A percentile compares a stretch with the other conserved stretches of the same genome.
Evolutionary conservation across 148 eudicot species (phyloP).

Genomic region (Spergularia bocconei): DNA sequence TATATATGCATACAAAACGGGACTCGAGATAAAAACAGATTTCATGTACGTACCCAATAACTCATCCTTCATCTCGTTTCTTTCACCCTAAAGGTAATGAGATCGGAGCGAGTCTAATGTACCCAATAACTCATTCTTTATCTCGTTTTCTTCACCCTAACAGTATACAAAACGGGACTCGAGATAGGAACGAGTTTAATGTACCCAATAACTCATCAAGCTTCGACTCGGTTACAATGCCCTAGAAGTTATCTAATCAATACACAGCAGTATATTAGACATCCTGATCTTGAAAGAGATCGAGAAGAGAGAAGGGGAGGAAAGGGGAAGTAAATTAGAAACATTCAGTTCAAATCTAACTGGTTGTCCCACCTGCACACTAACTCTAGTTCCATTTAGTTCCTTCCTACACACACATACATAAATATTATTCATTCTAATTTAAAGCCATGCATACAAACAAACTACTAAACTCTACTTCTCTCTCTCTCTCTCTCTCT

Average conservation of each 20-base stretch:
- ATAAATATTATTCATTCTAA: not conserved
- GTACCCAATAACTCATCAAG: no score
- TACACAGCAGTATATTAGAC: not conserved
- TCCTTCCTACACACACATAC: not conserved
- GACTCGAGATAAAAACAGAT: no score
- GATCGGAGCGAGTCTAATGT: no score
- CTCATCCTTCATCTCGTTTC: no score
- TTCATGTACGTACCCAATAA: no score
- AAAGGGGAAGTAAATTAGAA: conserved; percentile 14
- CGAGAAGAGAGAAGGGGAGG: not conserved
- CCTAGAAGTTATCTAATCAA: no score
- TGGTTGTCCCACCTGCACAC: conserved; percentile 29
- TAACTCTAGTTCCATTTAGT: conserved; percentile 27
- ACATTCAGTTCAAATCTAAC: conserved; percentile 36
- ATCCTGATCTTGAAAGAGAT: not conserved
- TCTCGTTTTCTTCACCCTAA: no score
- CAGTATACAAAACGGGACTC: no score
- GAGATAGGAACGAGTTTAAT: no score
- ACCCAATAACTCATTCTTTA: no score
- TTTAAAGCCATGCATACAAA: conserved; percentile 11
- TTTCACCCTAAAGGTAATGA: no score
- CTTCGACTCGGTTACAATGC: no score
- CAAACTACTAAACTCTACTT: conserved; percentile 27
- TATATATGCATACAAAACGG: not conserved
- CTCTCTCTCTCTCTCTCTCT: conserved; percentile 2